Percentiles rank a stretch among this genome's conserved stretches.
Evolutionary conservation across 2,329 filamentous ascomycete species (phyloP).

Genomic region (Ascochyta clinopodiicola): DNA sequence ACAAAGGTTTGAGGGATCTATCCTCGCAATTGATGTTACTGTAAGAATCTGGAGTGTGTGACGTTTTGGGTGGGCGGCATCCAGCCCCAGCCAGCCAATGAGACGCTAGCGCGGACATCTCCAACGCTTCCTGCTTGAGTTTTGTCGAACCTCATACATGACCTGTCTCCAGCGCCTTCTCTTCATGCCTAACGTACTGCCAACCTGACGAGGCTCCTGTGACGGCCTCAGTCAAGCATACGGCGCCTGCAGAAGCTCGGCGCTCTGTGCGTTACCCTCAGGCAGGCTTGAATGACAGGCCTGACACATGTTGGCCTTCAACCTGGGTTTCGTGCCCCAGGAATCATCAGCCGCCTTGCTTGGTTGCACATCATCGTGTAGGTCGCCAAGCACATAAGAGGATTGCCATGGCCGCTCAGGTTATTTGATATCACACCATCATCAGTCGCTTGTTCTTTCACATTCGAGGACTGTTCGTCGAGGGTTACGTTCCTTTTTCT

Average conservation of each 20-base stretch:
- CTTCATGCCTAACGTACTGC: constrained; percentile 43
- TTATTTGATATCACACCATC: constrained; percentile 40
- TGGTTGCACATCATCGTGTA: constrained; percentile 28
- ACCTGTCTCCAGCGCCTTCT: constrained; percentile 43
- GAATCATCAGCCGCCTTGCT: constrained; percentile 39
- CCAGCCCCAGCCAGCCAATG: constrained; percentile 14
- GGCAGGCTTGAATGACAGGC: constrained; percentile 35
- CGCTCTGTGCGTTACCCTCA: constrained; percentile 36
- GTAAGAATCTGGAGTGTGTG: constrained; percentile 18
- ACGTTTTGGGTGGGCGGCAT: constrained; percentile 25
- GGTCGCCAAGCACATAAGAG: constrained; percentile 48
- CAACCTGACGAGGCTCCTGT: constrained; percentile 30
- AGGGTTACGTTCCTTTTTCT: constrained; percentile 53
- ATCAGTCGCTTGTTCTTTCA: constrained; percentile 40
- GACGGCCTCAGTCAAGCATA: constrained; percentile 35
- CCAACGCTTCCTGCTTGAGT: constrained; percentile 36
- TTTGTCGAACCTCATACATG: constrained; percentile 40
- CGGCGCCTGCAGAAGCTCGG: constrained; percentile 34
- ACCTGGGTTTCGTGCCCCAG: constrained; percentile 50
- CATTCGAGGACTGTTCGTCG: constrained; percentile 39
- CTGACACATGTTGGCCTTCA: constrained; percentile 51
- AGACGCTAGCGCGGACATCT: constrained; percentile 28
- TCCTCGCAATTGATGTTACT: constrained; percentile 34
- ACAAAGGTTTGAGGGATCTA: constrained; percentile 40
- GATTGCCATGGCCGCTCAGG: constrained; percentile 34